A percentile compares a stretch with the other conserved stretches of the same genome.
phyloP scores from a whole-genome alignment of 495 filamentous ascomycete species.

The Aspergillus sparsus region DNA sequence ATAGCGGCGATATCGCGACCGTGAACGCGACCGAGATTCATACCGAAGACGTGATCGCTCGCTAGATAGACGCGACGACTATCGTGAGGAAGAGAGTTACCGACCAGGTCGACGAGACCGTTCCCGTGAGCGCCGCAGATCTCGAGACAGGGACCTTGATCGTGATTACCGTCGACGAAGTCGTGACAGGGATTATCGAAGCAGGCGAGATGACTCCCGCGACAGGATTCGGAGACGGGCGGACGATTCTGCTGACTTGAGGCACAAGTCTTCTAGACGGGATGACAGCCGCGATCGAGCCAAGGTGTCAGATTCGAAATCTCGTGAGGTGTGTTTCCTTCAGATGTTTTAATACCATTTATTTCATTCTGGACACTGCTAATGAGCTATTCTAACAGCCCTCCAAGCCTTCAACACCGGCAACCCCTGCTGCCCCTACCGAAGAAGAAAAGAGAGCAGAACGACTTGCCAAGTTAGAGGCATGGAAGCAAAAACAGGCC shows the following conservation, averaged over 20 bases:
- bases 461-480: constrained; percentile 78
- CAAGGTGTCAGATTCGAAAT: constrained; percentile 44
- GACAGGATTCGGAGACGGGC: constrained; percentile 67
- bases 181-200: constrained; percentile 72
- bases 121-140: constrained; percentile 64
- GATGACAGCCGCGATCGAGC: constrained; percentile 62
- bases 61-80: constrained; percentile 66
- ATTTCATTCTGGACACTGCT: not conserved
- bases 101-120: constrained; percentile 60
- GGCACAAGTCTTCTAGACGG: constrained; percentile 62
- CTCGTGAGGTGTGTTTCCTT: constrained; percentile 55
- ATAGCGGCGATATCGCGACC: constrained; percentile 63
- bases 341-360: not conserved
- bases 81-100: constrained; percentile 67
- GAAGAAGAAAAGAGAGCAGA: constrained; percentile 86
- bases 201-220: constrained; percentile 78
- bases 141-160: constrained; percentile 58
- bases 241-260: constrained; percentile 77
- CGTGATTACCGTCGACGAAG: constrained; percentile 65
- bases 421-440: constrained; percentile 56
- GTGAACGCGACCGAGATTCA: constrained; percentile 57
- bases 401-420: constrained; percentile 50
- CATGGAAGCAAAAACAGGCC: constrained; percentile 87
- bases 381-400: constrained; percentile 24
- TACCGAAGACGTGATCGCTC: constrained; percentile 74